Evolutionary conservation across 371 early-diverging fungal species (phyloP).

Genomic region (Actinomucor elegans): DNA sequence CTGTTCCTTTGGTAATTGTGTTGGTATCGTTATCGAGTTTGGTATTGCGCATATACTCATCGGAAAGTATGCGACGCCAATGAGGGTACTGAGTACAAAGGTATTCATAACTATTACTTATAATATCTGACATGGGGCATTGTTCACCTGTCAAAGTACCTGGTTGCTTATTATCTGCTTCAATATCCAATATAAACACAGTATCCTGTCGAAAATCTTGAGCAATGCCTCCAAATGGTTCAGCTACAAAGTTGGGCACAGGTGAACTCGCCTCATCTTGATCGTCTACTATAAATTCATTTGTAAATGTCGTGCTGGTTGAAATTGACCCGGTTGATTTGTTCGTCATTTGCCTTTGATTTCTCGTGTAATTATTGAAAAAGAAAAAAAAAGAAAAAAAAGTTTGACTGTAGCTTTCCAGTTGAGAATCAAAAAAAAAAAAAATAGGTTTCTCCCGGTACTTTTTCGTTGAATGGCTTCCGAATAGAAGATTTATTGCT

Average conservation of each 20-base stretch:
- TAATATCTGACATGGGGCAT: conserved; percentile 22
- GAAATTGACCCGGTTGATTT: conserved; percentile 3
- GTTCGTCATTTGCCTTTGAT: conserved; percentile 6
- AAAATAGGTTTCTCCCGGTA: no score
- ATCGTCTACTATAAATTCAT: conserved; percentile 17
- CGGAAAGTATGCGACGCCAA: conserved; percentile 33
- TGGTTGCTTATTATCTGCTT: conserved; percentile 20
- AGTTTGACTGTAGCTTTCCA: not conserved
- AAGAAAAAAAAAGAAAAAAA: not conserved
- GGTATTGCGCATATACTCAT: conserved; percentile 35
- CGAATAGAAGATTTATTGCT: no score
- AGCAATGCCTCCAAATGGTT: conserved; percentile 14
- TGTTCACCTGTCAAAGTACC: conserved; percentile 29
- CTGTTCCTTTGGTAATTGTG: not conserved
- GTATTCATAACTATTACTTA: conserved; percentile 22
- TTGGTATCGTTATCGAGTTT: conserved; percentile 5
- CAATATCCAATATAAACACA: conserved; percentile 21
- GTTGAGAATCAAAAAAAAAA: not conserved
- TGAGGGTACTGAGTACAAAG: conserved; percentile 25
- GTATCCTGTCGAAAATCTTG: conserved; percentile 30
- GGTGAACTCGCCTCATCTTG: conserved; percentile 19
- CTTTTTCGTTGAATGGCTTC: no score
- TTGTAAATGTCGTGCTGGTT: conserved; percentile 4
- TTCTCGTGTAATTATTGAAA: not conserved
- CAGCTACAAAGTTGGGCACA: conserved; percentile 7